Conservation (phyloP, 139 green algal genomes). For the Microglena sp. region DNA sequence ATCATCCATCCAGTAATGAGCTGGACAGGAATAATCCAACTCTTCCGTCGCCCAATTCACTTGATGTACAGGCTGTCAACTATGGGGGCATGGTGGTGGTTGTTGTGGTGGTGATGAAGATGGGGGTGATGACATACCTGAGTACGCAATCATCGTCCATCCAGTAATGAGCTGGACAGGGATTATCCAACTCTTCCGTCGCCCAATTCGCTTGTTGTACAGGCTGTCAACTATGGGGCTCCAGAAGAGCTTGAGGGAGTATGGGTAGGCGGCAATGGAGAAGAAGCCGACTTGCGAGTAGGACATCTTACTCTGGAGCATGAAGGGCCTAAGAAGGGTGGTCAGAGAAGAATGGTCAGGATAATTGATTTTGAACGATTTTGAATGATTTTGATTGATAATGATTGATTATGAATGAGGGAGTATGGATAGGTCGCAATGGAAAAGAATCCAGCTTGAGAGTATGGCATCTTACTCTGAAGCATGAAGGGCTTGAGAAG, state of each 20-base stretch:
- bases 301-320: conserved; percentile 62
- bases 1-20: conserved; percentile 32
- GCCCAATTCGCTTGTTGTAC: conserved; percentile 47
- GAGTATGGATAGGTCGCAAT: background rate
- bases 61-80: no score
- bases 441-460: conserved; percentile 64
- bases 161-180: conserved; percentile 51
- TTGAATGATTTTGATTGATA: conserved; percentile 1
- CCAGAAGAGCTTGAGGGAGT: conserved; percentile 92
- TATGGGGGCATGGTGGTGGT: no score
- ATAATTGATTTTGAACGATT: no score
- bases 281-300: conserved; percentile 74
- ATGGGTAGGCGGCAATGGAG: conserved; percentile 74
- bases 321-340: conserved; percentile 57
- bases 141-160: conserved; percentile 19
- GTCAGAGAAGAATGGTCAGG: no score
- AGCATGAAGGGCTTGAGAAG: conserved; percentile 72
- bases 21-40: conserved; percentile 78
- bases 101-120: no score
- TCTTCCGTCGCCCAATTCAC: conserved; percentile 62
- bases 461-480: conserved; percentile 49
- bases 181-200: conserved; percentile 81
- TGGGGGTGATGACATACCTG: no score
- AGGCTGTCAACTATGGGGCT: conserved; percentile 79
- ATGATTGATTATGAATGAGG: conserved; percentile 4